Evolutionary conservation across 257 asterid species (phyloP), one percentile per base, ranked within the genome.

Genomic region (Fraxinus excelsior): DNA sequence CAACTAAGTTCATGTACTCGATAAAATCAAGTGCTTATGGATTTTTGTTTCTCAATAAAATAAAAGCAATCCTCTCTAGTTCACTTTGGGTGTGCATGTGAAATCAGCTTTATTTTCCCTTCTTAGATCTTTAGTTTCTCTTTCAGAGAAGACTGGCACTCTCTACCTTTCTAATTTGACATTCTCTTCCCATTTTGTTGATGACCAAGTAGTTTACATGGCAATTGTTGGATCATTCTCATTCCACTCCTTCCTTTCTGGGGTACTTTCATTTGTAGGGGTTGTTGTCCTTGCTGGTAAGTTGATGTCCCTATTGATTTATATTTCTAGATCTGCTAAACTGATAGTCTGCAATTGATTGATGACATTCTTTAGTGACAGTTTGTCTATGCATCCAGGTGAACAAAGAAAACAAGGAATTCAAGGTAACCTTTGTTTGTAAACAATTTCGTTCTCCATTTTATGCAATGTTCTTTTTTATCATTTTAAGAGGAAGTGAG

Each of bases 211-310:
- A 7, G 94, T 76, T 51, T 95, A 95, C 89, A 86, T 95, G 97
- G 99, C 97, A 21, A 5, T 86, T 73, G 99, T 95, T 84, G 98
- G 98, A 82, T 82, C 98, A 21, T 95, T 95, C 78, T 97, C 99
- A 5, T 95, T 95, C 90, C 93, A 95, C 88, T 93, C 99, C 71
- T 95, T 95, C 64, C 99, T 95, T 69, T 93, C 99, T 2, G 99
- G 99, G 60, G 89, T 93, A 66, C 99, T 93, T 81, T 95, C 99
- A 37, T 95, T 98, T 67, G 88, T 93, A 23, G 99, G 99, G 58
- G 93, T 97, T 44, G 99, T 97, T 1, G 98, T 95, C 80, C 98
- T 95, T 82, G 98, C 97, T 78, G 98, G 97, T 94, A 80, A 81
- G 92, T 75, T 40, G 77, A 67, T 49, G 14, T 70, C 40, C 38